Conservation (phyloP, 2,329 filamentous ascomycete species). For the Trichoderma lentiforme region DNA sequence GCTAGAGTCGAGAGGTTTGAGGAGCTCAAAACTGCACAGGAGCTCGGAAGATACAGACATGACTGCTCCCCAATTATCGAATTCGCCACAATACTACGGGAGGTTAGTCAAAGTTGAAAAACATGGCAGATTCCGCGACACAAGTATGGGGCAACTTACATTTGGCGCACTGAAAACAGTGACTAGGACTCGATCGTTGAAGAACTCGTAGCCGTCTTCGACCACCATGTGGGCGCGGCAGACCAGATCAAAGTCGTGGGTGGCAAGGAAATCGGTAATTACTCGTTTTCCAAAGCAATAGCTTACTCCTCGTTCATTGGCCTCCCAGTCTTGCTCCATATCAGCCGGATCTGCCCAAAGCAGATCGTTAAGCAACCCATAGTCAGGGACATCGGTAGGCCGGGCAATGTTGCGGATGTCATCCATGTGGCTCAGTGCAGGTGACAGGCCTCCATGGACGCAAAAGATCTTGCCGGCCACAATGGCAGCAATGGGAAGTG, state of each 20-base stretch:
- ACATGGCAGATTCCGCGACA: not conserved
- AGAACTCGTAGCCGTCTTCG: slow-evolving; percentile 98
- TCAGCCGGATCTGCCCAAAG: slow-evolving; percentile 97
- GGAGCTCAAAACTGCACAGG: slow-evolving; percentile 92
- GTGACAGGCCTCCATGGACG: slow-evolving; percentile 91
- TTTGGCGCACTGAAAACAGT: slow-evolving; percentile 98
- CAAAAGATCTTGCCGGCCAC: slow-evolving; percentile 98
- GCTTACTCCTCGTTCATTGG: slow-evolving; percentile 93
- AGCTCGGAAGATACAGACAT: slow-evolving; percentile 96
- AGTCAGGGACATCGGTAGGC: slow-evolving; percentile 95
- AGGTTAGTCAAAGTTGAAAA: slow-evolving; percentile 27
- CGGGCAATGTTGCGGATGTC: slow-evolving; percentile 95
- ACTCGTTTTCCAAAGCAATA: slow-evolving; percentile 99
- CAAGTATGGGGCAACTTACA: slow-evolving; percentile 52
- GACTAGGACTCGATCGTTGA: slow-evolving; percentile 89
- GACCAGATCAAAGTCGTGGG: slow-evolving; percentile 95
- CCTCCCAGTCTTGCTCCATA: slow-evolving; percentile 97
- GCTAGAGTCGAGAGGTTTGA: slow-evolving; percentile 94
- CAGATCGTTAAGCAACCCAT: slow-evolving; percentile 89
- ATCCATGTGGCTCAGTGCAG: slow-evolving; percentile 92
- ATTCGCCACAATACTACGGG: slow-evolving; percentile 91
- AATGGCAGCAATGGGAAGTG: slow-evolving; percentile 90
- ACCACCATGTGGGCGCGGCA: slow-evolving; percentile 99
- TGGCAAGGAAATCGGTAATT: slow-evolving; percentile 90
- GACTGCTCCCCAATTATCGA: slow-evolving; percentile 98